Evolutionary conservation across 106 monocot species (phyloP), one percentile per base, ranked within the genome.

Genomic region (Dioscorea zingiberensis): DNA sequence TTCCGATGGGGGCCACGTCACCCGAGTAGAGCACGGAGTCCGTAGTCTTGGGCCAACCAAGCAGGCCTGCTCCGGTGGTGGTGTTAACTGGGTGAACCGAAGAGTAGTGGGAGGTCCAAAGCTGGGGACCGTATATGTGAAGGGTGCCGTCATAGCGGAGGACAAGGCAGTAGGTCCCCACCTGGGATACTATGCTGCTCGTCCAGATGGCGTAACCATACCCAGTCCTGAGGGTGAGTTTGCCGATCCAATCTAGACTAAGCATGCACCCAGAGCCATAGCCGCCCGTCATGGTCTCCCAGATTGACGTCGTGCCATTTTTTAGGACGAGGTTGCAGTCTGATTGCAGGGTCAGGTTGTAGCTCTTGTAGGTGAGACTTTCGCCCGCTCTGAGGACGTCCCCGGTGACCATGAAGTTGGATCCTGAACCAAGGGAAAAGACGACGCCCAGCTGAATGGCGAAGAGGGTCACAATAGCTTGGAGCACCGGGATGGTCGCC

Each of bases 291-390:
- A 28, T 54, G 67, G 28, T 29, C 13, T 18, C 17, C 54, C 51
- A 67, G 27, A 32, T 30, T 12, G 24, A 1, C 9, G 6, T 29
- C 55, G 7, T 56, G 19, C 24, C 24, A 21, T 45, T 17, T 21
- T 44, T 56, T 2, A 57, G 12, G 22, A 68, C 68, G 9, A 68
- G 68, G 21, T 68, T 68, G 68, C 68, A 68, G 56, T 68, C 68
- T 13, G 22, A 6, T 25, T 51, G 71, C 49, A 68, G 44, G 55
- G 46, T 44, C 54, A 68, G 29, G 12, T 10, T 3, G 68, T 68
- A 68, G 3, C 32, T 23, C 44, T 15, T 10, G 56, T 68, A 56
- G 18, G 7, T 7, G 3, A 68, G 68, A 13, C 5, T 13, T 23
- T 55, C 28, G 7, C 54, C 54, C 32, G 5, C 17, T 5, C 5